Evolutionary conservation across 2,329 filamentous ascomycete genomes (phyloP).

Genomic region (Pseudonectria buxi): DNA sequence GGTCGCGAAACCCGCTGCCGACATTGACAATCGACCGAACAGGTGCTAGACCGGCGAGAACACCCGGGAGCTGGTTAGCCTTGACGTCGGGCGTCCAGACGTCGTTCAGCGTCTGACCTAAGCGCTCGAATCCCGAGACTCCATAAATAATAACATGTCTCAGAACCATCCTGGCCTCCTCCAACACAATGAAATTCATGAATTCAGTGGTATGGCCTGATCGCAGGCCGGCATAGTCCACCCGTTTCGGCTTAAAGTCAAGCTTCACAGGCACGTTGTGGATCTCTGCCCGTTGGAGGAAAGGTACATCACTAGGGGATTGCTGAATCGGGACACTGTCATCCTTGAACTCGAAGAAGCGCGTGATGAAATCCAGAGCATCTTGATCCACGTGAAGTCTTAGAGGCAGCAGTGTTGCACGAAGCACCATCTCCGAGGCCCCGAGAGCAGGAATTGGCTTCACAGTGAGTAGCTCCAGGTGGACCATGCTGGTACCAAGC

Average conservation of each 20-base stretch:
- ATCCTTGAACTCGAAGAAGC: constrained; percentile 98
- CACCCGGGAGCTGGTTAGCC: constrained; percentile 77
- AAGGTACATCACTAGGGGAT: constrained; percentile 67
- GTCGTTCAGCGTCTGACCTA: constrained; percentile 86
- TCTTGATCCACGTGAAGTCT: constrained; percentile 95
- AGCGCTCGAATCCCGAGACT: constrained; percentile 79
- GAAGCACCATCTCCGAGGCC: constrained; percentile 83
- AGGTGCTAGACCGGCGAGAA: constrained; percentile 82
- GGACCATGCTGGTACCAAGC: constrained; percentile 80
- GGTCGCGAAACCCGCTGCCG: constrained; percentile 75
- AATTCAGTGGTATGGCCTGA: constrained; percentile 95
- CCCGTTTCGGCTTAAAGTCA: constrained; percentile 97
- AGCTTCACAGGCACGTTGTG: constrained; percentile 74
- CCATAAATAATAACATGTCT: constrained; percentile 90
- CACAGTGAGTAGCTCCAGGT: constrained; percentile 81
- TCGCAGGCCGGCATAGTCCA: constrained; percentile 86
- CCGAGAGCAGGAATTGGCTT: constrained; percentile 77
- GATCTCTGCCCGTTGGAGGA: constrained; percentile 84
- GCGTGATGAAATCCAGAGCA: constrained; percentile 90
- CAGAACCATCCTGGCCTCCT: constrained; percentile 79
- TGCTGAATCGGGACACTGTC: constrained; percentile 50
- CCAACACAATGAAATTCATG: constrained; percentile 95
- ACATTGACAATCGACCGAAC: constrained; percentile 90
- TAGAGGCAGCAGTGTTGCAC: constrained; percentile 71
- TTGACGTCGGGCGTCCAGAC: constrained; percentile 96